Conservation (phyloP, 768 basidiomycete species). For the Lentinula guzmanii region DNA sequence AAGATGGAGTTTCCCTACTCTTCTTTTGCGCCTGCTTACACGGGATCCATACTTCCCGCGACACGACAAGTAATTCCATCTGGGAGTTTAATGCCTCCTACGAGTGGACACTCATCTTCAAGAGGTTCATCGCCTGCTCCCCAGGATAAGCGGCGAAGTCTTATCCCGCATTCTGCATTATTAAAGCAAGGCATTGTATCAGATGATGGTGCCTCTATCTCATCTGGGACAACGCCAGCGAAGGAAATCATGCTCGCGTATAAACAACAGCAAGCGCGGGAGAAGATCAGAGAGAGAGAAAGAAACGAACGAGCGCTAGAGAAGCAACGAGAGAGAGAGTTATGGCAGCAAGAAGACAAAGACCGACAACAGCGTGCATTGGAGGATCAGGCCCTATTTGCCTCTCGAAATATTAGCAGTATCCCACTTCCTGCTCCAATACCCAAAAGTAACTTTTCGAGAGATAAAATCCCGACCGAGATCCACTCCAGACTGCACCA, state of each 20-base stretch:
- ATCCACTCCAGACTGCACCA: not conserved
- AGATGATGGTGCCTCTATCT: not conserved
- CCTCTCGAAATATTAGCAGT: not conserved
- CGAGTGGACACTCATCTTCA: not conserved
- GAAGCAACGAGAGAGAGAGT: not conserved
- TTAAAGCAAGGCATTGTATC: not conserved
- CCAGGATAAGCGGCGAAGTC: not conserved
- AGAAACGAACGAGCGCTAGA: conserved; percentile 3
- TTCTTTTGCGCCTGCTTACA: conserved; percentile 3
- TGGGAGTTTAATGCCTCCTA: not conserved
- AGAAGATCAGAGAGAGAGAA: not conserved
- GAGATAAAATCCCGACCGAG: not conserved
- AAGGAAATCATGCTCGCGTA: conserved; percentile 6
- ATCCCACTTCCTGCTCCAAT: not conserved
- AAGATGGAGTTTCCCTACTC: not conserved
- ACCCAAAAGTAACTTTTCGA: not conserved
- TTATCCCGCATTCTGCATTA: conserved; percentile 1
- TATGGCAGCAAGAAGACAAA: not conserved
- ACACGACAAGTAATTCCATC: not conserved
- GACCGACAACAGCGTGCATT: not conserved
- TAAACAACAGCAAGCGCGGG: conserved; percentile 4
- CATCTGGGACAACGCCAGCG: conserved; percentile 1
- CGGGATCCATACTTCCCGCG: not conserved
- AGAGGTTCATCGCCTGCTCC: not conserved
- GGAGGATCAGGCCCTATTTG: not conserved